Conservation (phyloP, 495 filamentous ascomycete species). For the Xylaria nigripes region DNA sequence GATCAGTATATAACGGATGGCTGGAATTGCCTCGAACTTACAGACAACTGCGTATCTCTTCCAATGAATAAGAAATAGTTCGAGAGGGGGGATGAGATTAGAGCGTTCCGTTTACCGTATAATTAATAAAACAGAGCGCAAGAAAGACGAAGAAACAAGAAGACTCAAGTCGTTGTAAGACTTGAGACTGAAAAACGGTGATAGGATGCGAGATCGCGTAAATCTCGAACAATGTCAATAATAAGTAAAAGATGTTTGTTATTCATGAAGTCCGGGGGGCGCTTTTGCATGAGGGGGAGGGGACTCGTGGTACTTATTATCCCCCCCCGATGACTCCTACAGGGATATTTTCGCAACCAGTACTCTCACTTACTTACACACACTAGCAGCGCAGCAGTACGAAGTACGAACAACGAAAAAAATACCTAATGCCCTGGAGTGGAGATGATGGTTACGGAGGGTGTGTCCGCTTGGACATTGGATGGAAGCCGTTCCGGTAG, state of each 20-base stretch:
- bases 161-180: constrained; percentile 14
- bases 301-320: constrained; percentile 9
- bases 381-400: constrained; percentile 1
- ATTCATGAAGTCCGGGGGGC: constrained; percentile 12
- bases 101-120: constrained; percentile 18
- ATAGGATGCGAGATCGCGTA: constrained; percentile 17
- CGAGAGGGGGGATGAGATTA: not conserved
- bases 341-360: constrained; percentile 12
- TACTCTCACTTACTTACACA: not conserved
- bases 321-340: constrained; percentile 7
- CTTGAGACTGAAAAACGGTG: constrained; percentile 11
- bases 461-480: constrained; percentile 16
- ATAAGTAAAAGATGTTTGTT: constrained; percentile 6
- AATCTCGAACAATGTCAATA: constrained; percentile 21
- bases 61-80: not conserved
- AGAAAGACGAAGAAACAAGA: constrained; percentile 11
- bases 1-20: not conserved
- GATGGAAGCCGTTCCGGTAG: constrained; percentile 25
- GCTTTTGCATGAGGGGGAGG: constrained; percentile 9
- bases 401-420: constrained; percentile 9
- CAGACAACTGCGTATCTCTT: constrained; percentile 15
- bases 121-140: constrained; percentile 25
- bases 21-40: constrained; percentile 8
- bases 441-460: constrained; percentile 10
- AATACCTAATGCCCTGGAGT: constrained; percentile 19